These are phyloP conservation scores for Backusella tarrabulga DNA, from an alignment of 192 early-diverging fungal species.

Conservation along the genomic window DNA sequence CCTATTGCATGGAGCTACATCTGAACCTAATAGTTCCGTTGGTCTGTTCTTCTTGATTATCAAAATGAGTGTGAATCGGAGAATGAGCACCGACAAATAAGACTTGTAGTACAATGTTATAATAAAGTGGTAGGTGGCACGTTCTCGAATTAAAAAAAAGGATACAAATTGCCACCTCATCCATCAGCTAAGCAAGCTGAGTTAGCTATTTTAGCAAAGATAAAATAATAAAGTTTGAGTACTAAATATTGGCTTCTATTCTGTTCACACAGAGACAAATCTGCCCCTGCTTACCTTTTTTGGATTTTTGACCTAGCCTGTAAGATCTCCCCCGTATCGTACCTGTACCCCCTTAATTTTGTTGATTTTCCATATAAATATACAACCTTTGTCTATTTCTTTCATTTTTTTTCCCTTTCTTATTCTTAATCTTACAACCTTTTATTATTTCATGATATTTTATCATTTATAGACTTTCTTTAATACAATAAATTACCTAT, in stretches of 20 bases:
- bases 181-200: slow-evolving; percentile 11
- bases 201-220: slow-evolving; percentile 8
- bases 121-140: slow-evolving; percentile 7
- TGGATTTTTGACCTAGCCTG: not conserved
- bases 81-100: slow-evolving; percentile 16
- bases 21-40: not conserved
- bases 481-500: not conserved
- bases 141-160: slow-evolving; percentile 9
- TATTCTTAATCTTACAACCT: not conserved
- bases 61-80: slow-evolving; percentile 3
- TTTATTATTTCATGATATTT: slow-evolving; percentile 1
- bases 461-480: not conserved
- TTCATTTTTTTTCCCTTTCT: not conserved
- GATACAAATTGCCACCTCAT: slow-evolving; percentile 9
- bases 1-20: not conserved
- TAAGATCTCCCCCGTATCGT: not conserved
- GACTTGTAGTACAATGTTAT: not conserved
- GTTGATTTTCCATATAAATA: not conserved
- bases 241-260: slow-evolving; percentile 10
- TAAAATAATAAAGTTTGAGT: slow-evolving; percentile 7
- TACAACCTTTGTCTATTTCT: not conserved
- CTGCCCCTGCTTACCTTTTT: slow-evolving; percentile 9
- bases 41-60: slow-evolving; percentile 6
- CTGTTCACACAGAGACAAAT: slow-evolving; percentile 15
- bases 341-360: slow-evolving; percentile 8